Evolutionary conservation across 1,139 yeast species (phyloP), one percentile per base, ranked within the genome.

Genomic region (Suhomyces bokatorum): DNA sequence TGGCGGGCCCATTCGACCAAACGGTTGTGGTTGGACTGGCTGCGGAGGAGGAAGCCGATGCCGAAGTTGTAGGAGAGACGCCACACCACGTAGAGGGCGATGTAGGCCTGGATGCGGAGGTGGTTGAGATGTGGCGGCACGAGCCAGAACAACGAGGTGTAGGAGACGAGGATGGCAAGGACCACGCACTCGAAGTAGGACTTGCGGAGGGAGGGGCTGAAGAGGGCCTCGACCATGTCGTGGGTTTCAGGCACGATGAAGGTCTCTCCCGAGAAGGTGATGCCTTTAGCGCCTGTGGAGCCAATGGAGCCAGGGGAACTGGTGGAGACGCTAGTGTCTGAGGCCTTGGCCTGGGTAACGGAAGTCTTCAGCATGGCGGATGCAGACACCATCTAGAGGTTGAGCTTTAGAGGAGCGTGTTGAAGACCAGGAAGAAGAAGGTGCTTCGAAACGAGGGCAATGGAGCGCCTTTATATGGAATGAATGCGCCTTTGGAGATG

Each of bases 141-240:
- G 15, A 66, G 59, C 53, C 65, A 71, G 56, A 79, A 85, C 9
- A 84, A 68, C 24, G 70, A 61, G 28, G 78, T 70, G 57, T 85
- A 86, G 6, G 77, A 64, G 3, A 71, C 52, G 41, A 88, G 67
- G 2, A 81, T 64, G 6, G 69, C 48, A 30, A 86, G 77, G 47
- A 87, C 87, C 31, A 77, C 54, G 17, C 78, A 53, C 59, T 88
- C 96, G 41, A 84, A 77, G 46, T 79, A 66, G 1, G 93, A 83
- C 61, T 88, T 89, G 42, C 79, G 75, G 42, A 87, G 66, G 2
- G 83, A 74, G 1, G 96, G 96, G 65, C 87, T 95, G 56, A 88
- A 83, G 42, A 88, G 69, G 1, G 95, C 84, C 53, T 89, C 76
- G 29, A 88, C 87, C 95, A 88, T 87, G 60, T 88, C 96, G 57